Evolutionary conservation across 1,139 yeast genomes (phyloP).

Genomic region (Magnusiomyces ingens): DNA sequence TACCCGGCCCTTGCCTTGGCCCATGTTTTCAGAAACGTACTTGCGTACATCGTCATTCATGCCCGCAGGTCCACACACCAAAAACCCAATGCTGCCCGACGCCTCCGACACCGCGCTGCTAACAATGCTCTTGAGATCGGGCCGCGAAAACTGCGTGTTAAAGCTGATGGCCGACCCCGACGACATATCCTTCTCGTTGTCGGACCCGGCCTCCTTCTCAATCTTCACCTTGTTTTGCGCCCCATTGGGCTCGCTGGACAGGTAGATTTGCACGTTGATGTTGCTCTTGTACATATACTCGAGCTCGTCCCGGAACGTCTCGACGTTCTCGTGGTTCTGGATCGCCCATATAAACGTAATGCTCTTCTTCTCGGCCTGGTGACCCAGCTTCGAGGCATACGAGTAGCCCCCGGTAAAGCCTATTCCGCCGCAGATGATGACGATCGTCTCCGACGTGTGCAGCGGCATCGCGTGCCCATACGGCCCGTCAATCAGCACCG

Average conservation of each 20-base stretch:
- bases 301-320: slow-evolving; percentile 49
- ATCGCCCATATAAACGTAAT: slow-evolving; percentile 48
- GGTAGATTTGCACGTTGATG: slow-evolving; percentile 37
- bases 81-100: slow-evolving; percentile 20
- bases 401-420: slow-evolving; percentile 51
- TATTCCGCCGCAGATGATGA: slow-evolving; percentile 57
- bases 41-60: slow-evolving; percentile 36
- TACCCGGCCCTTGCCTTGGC: slow-evolving; percentile 27
- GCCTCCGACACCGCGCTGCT: slow-evolving; percentile 26
- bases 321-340: slow-evolving; percentile 41
- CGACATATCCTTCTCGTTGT: neutral
- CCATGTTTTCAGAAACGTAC: slow-evolving; percentile 20
- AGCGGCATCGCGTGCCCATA: slow-evolving; percentile 47
- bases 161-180: neutral
- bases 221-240: neutral
- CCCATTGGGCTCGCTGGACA: slow-evolving; percentile 2
- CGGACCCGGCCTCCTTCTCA: neutral
- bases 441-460: slow-evolving; percentile 42
- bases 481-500: slow-evolving; percentile 50
- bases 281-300: slow-evolving; percentile 27
- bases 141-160: neutral
- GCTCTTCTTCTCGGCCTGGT: slow-evolving; percentile 24
- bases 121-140: slow-evolving; percentile 9
- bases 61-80: slow-evolving; percentile 37
- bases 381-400: slow-evolving; percentile 22